Percentiles rank a stretch among this genome's conserved stretches.
phyloP scores from a whole-genome alignment of 2,329 filamentous ascomycete species.

The Cordyceps cateniannulata region DNA sequence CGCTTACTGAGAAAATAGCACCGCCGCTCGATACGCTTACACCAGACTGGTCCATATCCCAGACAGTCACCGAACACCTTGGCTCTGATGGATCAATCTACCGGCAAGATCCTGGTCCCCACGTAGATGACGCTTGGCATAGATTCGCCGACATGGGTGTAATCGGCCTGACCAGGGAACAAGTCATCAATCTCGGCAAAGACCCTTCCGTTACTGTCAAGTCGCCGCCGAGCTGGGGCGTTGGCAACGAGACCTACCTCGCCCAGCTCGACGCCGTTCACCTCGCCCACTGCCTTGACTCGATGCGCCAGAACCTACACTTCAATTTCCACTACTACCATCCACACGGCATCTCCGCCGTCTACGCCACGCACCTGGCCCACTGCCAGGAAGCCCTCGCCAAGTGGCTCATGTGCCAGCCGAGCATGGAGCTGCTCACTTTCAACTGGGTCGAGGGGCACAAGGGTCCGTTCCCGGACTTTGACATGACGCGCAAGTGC shows the following conservation, averaged over 20 bases:
- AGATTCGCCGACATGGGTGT: conserved; percentile 5
- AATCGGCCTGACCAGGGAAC: conserved; percentile 3
- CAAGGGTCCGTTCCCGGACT: not conserved
- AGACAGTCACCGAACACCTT: not conserved
- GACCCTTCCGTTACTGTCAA: not conserved
- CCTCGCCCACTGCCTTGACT: conserved; percentile 4
- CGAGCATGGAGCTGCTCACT: conserved; percentile 4
- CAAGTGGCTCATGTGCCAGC: conserved; percentile 3
- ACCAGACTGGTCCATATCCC: not conserved
- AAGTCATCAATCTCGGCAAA: conserved; percentile 7
- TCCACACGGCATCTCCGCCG: not conserved
- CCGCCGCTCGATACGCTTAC: not conserved
- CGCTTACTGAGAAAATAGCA: not conserved
- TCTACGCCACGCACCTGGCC: not conserved
- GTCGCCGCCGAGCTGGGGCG: conserved; percentile 8
- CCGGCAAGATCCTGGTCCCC: conserved; percentile 8
- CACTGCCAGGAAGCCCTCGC: conserved; percentile 7
- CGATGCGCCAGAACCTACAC: conserved; percentile 1
- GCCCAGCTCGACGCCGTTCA: conserved; percentile 4
- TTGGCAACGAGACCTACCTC: conserved; percentile 5
- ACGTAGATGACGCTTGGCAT: conserved; percentile 2
- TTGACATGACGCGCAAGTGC: conserved; percentile 5
- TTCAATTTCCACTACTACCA: not conserved
- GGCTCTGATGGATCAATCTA: not conserved
- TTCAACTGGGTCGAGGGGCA: conserved; percentile 4